A percentile compares a stretch with the other conserved stretches of the same genome.
These are phyloP conservation scores for sweet orange (Citrus sinensis) DNA, from an alignment of 345 rosid genomes.

Conservation along the genomic window DVS_A1.0 CM039163.1:35390001-35390500, in stretches of 20 bases:
- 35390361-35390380: neutral
- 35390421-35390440: no score
- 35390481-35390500: no score
- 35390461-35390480: no score
- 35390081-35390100: no score
- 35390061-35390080: no score
- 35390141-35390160: neutral
- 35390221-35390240: neutral
- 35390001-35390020: no score
- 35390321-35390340: neutral
- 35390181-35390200: no score
- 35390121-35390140: neutral
- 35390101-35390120: neutral
- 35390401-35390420: no score
- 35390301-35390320: neutral
- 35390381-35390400: no score
- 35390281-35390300: neutral
- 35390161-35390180: neutral
- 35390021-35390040: no score
- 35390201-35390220: neutral
- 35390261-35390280: neutral
- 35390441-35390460: no score
- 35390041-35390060: no score
- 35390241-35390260: neutral
- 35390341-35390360: neutral